Evolutionary conservation across 805 yeast species (phyloP), one percentile per base, ranked within the genome.

Genomic region (Spathaspora passalidarum): DNA sequence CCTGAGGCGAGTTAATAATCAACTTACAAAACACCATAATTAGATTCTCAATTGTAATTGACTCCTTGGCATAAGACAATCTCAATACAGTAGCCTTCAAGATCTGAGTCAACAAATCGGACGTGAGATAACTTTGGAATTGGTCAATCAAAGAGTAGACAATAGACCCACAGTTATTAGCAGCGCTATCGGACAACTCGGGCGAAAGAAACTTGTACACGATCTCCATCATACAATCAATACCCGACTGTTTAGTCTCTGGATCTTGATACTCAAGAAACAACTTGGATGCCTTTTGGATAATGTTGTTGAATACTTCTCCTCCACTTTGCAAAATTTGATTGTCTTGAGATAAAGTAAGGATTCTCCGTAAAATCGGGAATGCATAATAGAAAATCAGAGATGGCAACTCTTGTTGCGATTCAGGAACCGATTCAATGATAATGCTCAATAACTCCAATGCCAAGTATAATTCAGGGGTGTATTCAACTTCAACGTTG

Each of bases 321-420:
- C 92, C 86, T 2, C 90, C 84, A 9, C 81, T 69, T 63, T 90
- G 96, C 25, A 90, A 61, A 7, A 88, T 75, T 56, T 85, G 89
- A 54, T 86, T 88, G 60, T 90, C 97, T n/a, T 62, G 68, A 0
- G 89, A 75, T 2, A 46, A 47, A 32, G 74, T 48, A 5, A 78
- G 61, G 42, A 78, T 60, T 17, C 63, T 62, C 43, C 68, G 62
- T 53, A 80, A 51, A 1, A 61, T 55, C 0, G 82, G 78, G 51
- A 77, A 78, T 1, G 73, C 59, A 46, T 61, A 65, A 41, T 63
- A 44, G 61, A 77, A 73, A 37, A 81, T 55, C 47, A 64, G 62
- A 39, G 55, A 49, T 2, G 80, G 78, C 19, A 75, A 57, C 3
- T 47, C 55, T 1, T 40, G 52, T 2, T 82, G 78, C 2, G 72